These are phyloP conservation scores for Meredithiella fracta DNA, from an alignment of 2,329 filamentous ascomycete genomes.

Conservation along the genomic window DNA sequence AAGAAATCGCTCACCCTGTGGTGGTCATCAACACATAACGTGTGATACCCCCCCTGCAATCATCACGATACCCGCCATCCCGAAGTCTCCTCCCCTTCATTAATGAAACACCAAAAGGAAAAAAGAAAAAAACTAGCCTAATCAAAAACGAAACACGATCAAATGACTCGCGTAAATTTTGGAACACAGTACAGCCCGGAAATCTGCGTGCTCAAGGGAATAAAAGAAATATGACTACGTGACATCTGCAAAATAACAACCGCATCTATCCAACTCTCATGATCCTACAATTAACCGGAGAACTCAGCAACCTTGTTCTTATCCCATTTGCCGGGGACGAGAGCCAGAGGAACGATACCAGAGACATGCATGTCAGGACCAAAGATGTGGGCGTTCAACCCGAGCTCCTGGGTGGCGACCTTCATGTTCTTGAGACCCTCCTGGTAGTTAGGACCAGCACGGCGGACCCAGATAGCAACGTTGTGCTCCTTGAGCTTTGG, in stretches of 20 bases:
- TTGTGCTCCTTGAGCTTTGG: slow-evolving; percentile 85
- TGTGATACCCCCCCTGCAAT: neutral
- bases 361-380: slow-evolving; percentile 85
- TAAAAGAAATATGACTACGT: neutral
- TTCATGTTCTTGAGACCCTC: slow-evolving; percentile 99
- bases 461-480: slow-evolving; percentile 88
- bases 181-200: slow-evolving; percentile 9
- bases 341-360: slow-evolving; percentile 86
- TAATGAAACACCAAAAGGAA: slow-evolving; percentile 1
- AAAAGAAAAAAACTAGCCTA: slow-evolving; percentile 3
- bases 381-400: slow-evolving; percentile 52
- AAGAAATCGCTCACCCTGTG: neutral
- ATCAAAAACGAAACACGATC: slow-evolving; percentile 3
- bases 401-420: slow-evolving; percentile 81
- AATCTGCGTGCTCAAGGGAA: slow-evolving; percentile 5
- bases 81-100: neutral
- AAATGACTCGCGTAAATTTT: slow-evolving; percentile 9
- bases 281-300: slow-evolving; percentile 28
- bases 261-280: neutral
- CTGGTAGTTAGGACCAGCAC: slow-evolving; percentile 91
- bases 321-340: slow-evolving; percentile 50
- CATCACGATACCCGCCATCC: neutral
- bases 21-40: neutral
- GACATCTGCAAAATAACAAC: neutral
- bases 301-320: slow-evolving; percentile 46